A percentile compares a stretch with the other conserved stretches of the same genome.
Conservation (phyloP, 2,329 filamentous ascomycete genomes). For the Colletotrichum cereale region DNA sequence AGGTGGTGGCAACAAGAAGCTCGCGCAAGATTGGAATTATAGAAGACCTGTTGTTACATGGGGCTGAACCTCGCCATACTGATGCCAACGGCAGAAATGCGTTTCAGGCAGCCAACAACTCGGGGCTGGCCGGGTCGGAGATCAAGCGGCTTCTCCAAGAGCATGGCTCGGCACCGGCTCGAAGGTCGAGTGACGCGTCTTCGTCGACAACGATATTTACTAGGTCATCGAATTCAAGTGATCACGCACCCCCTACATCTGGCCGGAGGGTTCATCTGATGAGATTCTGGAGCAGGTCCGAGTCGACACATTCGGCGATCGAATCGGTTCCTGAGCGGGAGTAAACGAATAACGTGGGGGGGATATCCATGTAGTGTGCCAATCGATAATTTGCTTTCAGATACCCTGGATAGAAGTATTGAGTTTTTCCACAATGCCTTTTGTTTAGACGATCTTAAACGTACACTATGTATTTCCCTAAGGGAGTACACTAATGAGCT, state of each 20-base stretch:
- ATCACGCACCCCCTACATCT: background rate
- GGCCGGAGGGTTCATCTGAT: background rate
- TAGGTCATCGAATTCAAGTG: constrained; percentile 27
- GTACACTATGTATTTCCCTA: no score
- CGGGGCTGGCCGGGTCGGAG: constrained; percentile 31
- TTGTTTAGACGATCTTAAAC: background rate
- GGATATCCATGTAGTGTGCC: no score
- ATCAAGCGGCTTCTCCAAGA: constrained; percentile 38
- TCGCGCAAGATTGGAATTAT: constrained; percentile 44
- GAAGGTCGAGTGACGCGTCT: constrained; percentile 24
- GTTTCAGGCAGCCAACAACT: constrained; percentile 36
- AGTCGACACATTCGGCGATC: constrained; percentile 17
- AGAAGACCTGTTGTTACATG: constrained; percentile 41
- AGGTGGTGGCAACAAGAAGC: constrained; percentile 42
- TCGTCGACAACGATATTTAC: constrained; percentile 25
- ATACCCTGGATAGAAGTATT: background rate
- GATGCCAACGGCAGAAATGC: constrained; percentile 35
- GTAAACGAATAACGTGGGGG: background rate
- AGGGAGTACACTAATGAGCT: background rate
- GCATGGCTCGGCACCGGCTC: background rate
- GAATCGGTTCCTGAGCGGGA: constrained; percentile 13
- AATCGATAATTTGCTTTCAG: background rate
- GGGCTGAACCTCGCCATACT: constrained; percentile 43
- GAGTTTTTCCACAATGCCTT: no score
- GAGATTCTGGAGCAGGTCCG: constrained; percentile 29